phyloP scores from a whole-genome alignment of 495 filamentous ascomycete species.

The Geopyxis carbonaria region DNA sequence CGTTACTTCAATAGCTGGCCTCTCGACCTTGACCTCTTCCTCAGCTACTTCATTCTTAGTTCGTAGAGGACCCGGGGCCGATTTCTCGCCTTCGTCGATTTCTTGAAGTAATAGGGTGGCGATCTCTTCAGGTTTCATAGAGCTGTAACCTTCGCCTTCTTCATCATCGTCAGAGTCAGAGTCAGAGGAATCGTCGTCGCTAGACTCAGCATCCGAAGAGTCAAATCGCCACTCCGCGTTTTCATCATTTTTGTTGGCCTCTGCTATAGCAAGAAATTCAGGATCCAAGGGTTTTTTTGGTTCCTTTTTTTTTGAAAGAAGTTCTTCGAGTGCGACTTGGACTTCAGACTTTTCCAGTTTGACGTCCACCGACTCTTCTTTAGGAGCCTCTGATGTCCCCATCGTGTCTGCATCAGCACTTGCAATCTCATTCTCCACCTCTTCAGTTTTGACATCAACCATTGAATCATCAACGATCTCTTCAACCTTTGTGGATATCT shows the following conservation, averaged over 20 bases:
- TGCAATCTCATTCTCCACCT: too few relatives aligned
- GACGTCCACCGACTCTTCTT: too few relatives aligned
- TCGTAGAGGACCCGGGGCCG: conserved; percentile 34
- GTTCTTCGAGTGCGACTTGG: too few relatives aligned
- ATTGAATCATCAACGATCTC: too few relatives aligned
- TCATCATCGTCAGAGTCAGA: conserved; percentile 44
- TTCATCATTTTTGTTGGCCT: conserved; percentile 38
- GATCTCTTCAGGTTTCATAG: conserved; percentile 60
- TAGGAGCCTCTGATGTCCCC: too few relatives aligned
- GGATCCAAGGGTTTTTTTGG: conserved; percentile 14
- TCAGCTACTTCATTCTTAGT: conserved; percentile 61
- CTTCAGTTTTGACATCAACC: too few relatives aligned
- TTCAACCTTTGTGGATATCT: too few relatives aligned
- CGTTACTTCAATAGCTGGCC: conserved; percentile 57
- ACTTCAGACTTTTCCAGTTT: too few relatives aligned
- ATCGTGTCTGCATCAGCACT: too few relatives aligned
- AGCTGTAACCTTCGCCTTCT: conserved; percentile 51
- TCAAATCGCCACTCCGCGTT: conserved; percentile 41
- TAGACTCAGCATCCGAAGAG: conserved; percentile 21
- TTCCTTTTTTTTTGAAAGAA: too few relatives aligned
- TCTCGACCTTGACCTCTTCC: conserved; percentile 37
- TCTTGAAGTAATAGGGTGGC: conserved; percentile 64
- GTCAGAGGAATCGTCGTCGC: conserved; percentile 33
- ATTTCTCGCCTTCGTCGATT: conserved; percentile 44
- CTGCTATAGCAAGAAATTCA: conserved; percentile 28